Base-by-base conservation (phyloP, 768 basidiomycete genomes). In the Rhizopogon vinicolor region DNA sequence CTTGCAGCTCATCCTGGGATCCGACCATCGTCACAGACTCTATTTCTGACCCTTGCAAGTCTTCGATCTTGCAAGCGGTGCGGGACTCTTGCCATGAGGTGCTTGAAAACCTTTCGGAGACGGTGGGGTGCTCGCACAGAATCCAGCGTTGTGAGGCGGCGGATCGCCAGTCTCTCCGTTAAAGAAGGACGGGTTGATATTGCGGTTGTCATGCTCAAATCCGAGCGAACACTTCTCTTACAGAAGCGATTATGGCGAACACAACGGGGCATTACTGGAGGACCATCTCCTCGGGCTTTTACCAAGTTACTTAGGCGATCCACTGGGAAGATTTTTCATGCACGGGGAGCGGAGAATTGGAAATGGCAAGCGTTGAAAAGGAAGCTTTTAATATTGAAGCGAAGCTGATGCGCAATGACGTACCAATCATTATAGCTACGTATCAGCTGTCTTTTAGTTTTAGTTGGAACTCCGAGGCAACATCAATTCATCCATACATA, bases 131-230 rank as follows among this genome's bases (percentile, higher is more conserved):
- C 68, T 18, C 66, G 65, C 25, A 71, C 86, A 5, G 79, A 79
- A 60, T 82, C 87, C 69, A 72, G 76, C 51, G 71, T 75, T 19
- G 86, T 90, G 19, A 77, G 80, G 62, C 78, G 83, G 55, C 80
- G 85, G 41, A 67, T 90, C 51, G 77, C 78, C 5, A 69, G 67
- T 41, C 72, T 87, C 45, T 87, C 86, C 31, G 62, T 86, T 53
- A 87, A 85, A 66, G 82, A 90, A 71, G 81, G 85, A 14, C 78
- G 84, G 44, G 67, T 73, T 58, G 82, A 83, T 62, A 78, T 87
- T 55, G 69, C 65, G 40, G 58, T 51, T 19, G 52, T 58, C 29
- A 69, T 72, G 57, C 46, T 66, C 25, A 59, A 43, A 56, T 50
- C 55, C 44, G 62, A 68, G 48, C 53, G 46, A 41, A 44, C 13